phyloP scores from a whole-genome alignment of 1,284 basidiomycete genomes.

The Cystobasidiaceae sp. region DNA sequence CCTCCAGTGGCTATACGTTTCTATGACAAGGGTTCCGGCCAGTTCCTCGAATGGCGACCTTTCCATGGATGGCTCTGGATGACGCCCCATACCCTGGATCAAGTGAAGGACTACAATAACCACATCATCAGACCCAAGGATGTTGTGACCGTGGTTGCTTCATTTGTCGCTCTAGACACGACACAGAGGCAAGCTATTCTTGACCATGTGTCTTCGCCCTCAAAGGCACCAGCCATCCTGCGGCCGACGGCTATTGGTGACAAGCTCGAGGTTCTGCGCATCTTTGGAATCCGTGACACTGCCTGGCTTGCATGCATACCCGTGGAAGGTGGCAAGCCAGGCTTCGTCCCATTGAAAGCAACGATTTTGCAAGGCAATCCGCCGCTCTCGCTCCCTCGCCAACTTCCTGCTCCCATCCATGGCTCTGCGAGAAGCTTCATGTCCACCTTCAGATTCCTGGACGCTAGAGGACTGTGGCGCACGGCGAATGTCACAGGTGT shows the following conservation, averaged over 20 bases:
- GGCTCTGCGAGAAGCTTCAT: slow-evolving; percentile 7
- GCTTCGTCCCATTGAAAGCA: slow-evolving; percentile 21
- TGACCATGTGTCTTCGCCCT: neutral
- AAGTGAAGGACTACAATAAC: neutral
- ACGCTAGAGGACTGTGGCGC: slow-evolving; percentile 1
- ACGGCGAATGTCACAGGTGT: neutral
- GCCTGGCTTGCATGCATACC: slow-evolving; percentile 24
- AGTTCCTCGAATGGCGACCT: slow-evolving; percentile 11
- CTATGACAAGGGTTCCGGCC: neutral
- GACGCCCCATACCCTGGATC: neutral
- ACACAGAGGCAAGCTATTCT: slow-evolving; percentile 11
- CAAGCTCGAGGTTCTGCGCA: slow-evolving; percentile 12
- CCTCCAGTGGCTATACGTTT: slow-evolving; percentile 1
- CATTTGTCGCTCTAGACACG: slow-evolving; percentile 2
- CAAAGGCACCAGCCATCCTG: slow-evolving; percentile 3
- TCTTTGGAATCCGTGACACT: neutral
- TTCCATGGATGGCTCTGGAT: slow-evolving; percentile 25
- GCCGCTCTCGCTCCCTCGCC: neutral
- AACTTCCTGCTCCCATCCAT: slow-evolving; percentile 14
- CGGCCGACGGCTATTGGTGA: neutral
- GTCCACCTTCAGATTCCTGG: slow-evolving; percentile 9
- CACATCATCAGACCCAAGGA: neutral
- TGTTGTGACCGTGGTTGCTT: neutral
- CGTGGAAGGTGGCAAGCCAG: neutral
- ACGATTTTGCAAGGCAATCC: slow-evolving; percentile 1